Evolutionary conservation across 495 filamentous ascomycete species (phyloP), one percentile per base, ranked within the genome.

Genomic region (Talaromyces wortmannii): DNA sequence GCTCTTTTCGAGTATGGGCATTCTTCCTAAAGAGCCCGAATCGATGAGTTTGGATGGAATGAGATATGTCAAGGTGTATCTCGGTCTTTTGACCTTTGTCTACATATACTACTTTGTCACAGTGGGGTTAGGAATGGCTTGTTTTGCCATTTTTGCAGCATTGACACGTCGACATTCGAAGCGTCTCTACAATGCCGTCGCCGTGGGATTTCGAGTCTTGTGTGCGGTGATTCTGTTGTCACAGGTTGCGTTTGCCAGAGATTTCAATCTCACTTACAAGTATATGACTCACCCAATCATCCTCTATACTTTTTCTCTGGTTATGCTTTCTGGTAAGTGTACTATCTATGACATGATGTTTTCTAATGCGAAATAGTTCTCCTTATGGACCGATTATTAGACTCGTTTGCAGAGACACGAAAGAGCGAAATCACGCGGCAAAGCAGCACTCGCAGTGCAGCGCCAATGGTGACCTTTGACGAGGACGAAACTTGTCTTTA

Each of bases 211-310:
- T 40, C 67, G 70, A 13, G 48, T 72, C 10, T 7, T 66, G 1
- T 60, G 72, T 18, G 68, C 66, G 0, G 55, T 65, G 12, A 46
- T 66, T 15, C 46, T 72, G 7, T 67, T 66, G 8, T 60, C 65
- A 32, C 58, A 71, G 6, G 57, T 67, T 44, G 64, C 60, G 23
- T 73, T 71, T 36, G 61, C 65, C 4, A 56, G 57, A 30, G 43
- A 71, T 52, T 73, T 73, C 47, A 52, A 63, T 40, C 60, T 75
- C 8, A 70, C 66, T 2, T 69, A 69, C 58, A 60, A 64, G 3
- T 73, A 71, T 45, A 74, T 76, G 69, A 74, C 67, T 30, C 72
- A 70, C 43, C 69, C 71, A 12, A 60, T 68, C 16, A 76, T 76
- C 31, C 59, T 76, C 12, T 75, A 73, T 52, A 71, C 72, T 30